These are phyloP conservation scores for Evernia prunastri DNA, from an alignment of 495 filamentous ascomycete genomes.

Conservation along the genomic window DNA sequence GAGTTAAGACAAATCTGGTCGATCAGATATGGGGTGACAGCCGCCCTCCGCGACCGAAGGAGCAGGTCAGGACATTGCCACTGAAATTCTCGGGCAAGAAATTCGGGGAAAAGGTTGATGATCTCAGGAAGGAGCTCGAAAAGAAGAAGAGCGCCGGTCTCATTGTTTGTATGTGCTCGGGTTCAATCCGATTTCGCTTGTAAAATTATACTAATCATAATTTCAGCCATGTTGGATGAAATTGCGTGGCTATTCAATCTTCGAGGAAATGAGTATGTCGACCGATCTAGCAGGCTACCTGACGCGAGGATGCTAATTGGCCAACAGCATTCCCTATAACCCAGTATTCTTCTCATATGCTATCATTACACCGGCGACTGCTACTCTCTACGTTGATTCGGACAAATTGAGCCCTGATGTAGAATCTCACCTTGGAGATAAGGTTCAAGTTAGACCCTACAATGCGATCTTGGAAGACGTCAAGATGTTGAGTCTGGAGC, in stretches of 20 bases:
- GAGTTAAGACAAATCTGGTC: conserved; percentile 73
- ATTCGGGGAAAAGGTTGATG: conserved; percentile 74
- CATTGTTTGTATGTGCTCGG: conserved; percentile 59
- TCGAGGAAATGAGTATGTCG: conserved; percentile 77
- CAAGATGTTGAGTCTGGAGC: conserved; percentile 49
- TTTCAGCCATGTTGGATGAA: conserved; percentile 79
- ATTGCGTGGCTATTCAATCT: conserved; percentile 98
- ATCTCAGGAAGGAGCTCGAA: conserved; percentile 84
- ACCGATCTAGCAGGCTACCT: neutral
- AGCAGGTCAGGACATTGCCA: conserved; percentile 63
- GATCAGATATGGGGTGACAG: conserved; percentile 78
- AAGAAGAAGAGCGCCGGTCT: conserved; percentile 86
- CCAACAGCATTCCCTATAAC: conserved; percentile 83
- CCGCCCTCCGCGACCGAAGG: conserved; percentile 66
- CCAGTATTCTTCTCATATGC: conserved; percentile 99
- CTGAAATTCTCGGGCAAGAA: conserved; percentile 75
- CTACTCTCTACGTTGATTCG: conserved; percentile 78
- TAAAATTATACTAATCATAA: neutral
- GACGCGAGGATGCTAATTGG: conserved; percentile 23
- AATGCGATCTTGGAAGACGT: conserved; percentile 74
- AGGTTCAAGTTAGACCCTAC: conserved; percentile 77
- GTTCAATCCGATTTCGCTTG: neutral
- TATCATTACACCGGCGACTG: conserved; percentile 71
- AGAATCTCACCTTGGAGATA: conserved; percentile 61
- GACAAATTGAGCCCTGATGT: conserved; percentile 68